Conservation (phyloP, 345 rosid genomes). For the Rhizophora mangle region DNA sequence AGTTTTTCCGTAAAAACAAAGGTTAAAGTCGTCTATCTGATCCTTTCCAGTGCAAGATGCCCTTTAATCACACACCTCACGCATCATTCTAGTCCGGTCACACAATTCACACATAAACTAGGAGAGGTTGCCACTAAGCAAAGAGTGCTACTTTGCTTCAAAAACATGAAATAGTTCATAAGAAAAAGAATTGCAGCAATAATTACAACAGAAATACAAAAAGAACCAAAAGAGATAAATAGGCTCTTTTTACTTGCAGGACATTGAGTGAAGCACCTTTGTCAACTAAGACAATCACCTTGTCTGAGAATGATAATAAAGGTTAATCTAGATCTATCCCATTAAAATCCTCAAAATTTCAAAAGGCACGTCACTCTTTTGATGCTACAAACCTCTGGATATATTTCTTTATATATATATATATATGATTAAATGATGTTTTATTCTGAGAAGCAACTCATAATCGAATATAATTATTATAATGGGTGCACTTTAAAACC, state of each 20-base stretch:
- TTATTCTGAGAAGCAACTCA: background rate
- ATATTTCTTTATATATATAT: background rate
- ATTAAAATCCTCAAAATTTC: constrained; percentile 10
- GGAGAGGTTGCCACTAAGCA: background rate
- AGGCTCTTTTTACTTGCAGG: constrained; percentile 9
- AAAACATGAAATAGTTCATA: background rate
- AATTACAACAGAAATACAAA: constrained; percentile 10
- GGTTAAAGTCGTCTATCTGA: background rate
- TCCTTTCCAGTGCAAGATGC: too few relatives aligned
- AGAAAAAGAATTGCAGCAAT: constrained; percentile 17
- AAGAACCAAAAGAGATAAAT: constrained; percentile 13
- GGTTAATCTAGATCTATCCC: constrained; percentile 26
- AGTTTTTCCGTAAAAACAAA: background rate
- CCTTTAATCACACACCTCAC: too few relatives aligned
- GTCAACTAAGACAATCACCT: constrained; percentile 39
- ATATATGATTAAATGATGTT: background rate
- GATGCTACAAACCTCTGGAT: background rate
- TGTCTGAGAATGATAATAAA: constrained; percentile 44
- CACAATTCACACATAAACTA: too few relatives aligned
- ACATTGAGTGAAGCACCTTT: constrained; percentile 25
- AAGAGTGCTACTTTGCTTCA: background rate
- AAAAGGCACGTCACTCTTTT: constrained; percentile 1
- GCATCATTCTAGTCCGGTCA: too few relatives aligned
- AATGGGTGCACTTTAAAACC: too few relatives aligned
- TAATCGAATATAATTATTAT: too few relatives aligned